phyloP scores from a whole-genome alignment of 2,329 filamentous ascomycete genomes.

The Verticillium nubilum region DNA sequence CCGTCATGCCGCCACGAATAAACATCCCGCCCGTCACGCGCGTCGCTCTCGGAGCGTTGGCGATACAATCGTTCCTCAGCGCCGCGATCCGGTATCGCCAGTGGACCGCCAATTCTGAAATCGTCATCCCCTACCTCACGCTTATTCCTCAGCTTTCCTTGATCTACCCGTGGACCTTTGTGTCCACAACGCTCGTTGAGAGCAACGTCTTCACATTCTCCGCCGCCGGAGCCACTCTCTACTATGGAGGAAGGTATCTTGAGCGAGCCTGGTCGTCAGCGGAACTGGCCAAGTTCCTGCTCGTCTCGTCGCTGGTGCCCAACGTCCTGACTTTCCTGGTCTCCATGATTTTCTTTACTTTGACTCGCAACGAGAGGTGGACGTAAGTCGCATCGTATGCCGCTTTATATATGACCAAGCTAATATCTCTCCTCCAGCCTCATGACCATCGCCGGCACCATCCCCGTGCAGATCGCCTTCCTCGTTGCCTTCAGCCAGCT shows the following conservation, averaged over 20 bases:
- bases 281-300: constrained; percentile 87
- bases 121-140: constrained; percentile 79
- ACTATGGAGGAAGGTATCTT: constrained; percentile 89
- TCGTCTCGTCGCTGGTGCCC: constrained; percentile 71
- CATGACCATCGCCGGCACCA: constrained; percentile 80
- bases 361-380: constrained; percentile 62
- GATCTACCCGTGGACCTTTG: constrained; percentile 88
- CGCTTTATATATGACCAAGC: constrained; percentile 8
- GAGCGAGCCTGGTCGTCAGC: constrained; percentile 92
- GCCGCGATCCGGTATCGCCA: constrained; percentile 69
- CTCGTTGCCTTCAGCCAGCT: constrained; percentile 97
- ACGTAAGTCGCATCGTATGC: constrained; percentile 48
- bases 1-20: constrained; percentile 71
- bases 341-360: constrained; percentile 66
- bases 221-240: constrained; percentile 72
- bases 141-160: constrained; percentile 79
- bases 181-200: constrained; percentile 84
- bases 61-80: constrained; percentile 77
- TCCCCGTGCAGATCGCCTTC: constrained; percentile 86
- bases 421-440: constrained; percentile 42
- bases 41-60: constrained; percentile 66
- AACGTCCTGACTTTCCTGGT: constrained; percentile 70
- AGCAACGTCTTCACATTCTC: constrained; percentile 84
- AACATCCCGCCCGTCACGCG: constrained; percentile 92
- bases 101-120: constrained; percentile 57